phyloP scores from a whole-genome alignment of 176 grass and related monocot species.

The Zizania latifolia region DNA sequence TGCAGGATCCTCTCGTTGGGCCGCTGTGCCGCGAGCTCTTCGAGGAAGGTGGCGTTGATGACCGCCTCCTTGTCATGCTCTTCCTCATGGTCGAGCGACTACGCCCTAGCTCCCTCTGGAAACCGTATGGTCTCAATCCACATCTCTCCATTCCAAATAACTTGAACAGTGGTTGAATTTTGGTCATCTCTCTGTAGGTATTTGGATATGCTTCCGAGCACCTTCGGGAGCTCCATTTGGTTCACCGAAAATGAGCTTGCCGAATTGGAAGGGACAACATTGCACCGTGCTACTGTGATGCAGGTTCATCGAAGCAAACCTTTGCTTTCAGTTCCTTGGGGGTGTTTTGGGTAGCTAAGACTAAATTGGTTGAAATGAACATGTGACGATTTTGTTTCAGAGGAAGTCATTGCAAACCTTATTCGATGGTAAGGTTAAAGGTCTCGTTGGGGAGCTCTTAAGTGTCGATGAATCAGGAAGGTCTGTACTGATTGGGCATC shows the following conservation, averaged over 20 bases:
- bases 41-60: slow-evolving; percentile 61
- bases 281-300: slow-evolving; percentile 61
- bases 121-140: slow-evolving; percentile 46
- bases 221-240: slow-evolving; percentile 77
- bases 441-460: slow-evolving; percentile 68
- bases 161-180: neutral
- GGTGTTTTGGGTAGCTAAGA: neutral
- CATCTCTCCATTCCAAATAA: neutral
- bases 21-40: slow-evolving; percentile 63
- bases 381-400: slow-evolving; percentile 35
- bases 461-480: slow-evolving; percentile 40
- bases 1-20: slow-evolving; percentile 73
- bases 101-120: slow-evolving; percentile 76
- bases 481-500: slow-evolving; percentile 24
- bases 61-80: slow-evolving; percentile 80
- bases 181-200: slow-evolving; percentile 38
- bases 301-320: slow-evolving; percentile 30
- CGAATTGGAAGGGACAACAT: slow-evolving; percentile 75
- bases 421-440: slow-evolving; percentile 68
- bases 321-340: neutral
- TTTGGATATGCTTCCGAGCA: slow-evolving; percentile 75
- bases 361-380: neutral
- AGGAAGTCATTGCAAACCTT: slow-evolving; percentile 46
- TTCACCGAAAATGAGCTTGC: slow-evolving; percentile 61
- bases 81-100: slow-evolving; percentile 86